A percentile compares a stretch with the other conserved stretches of the same genome.
phyloP scores from a whole-genome alignment of 1,284 basidiomycete genomes.

The Macrocystidia cucumis region DNA sequence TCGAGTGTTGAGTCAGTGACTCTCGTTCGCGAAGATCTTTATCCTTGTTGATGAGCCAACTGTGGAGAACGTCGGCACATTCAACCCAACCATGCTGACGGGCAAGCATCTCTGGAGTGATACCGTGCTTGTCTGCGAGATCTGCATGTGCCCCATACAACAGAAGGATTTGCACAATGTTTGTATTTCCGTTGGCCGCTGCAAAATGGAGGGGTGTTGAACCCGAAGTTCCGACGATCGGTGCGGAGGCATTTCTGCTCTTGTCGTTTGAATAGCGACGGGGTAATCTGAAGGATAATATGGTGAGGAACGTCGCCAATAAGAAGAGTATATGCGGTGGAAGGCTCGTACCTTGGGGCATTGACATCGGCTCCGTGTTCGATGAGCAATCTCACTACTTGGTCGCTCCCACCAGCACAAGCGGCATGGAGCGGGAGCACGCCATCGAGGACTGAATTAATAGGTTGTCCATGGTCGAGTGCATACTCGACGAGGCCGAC shows the following conservation, averaged over 20 bases:
- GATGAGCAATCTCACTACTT: conserved; percentile 81
- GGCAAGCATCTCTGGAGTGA: conserved; percentile 72
- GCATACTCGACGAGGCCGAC: conserved; percentile 85
- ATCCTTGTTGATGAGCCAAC: conserved; percentile 54
- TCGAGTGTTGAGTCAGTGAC: conserved; percentile 10
- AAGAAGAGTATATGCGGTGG: conserved; percentile 11
- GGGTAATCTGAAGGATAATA: conserved; percentile 45
- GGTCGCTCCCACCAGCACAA: conserved; percentile 78
- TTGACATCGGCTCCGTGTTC: conserved; percentile 92
- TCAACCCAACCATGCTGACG: conserved; percentile 59
- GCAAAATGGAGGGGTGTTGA: conserved; percentile 94
- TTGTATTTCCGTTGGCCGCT: conserved; percentile 81
- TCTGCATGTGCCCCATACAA: conserved; percentile 73
- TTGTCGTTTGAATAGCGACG: conserved; percentile 75
- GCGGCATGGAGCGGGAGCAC: conserved; percentile 90
- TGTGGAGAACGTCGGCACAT: conserved; percentile 49
- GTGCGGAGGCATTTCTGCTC: conserved; percentile 50
- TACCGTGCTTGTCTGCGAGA: conserved; percentile 79
- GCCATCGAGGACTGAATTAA: conserved; percentile 89
- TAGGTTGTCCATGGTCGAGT: conserved; percentile 86
- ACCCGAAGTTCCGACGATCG: conserved; percentile 74
- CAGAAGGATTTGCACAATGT: conserved; percentile 70
- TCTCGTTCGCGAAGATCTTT: conserved; percentile 43
- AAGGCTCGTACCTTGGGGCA: conserved; percentile 72
- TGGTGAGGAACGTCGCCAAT: conserved; percentile 8